Evolutionary conservation across 2,329 filamentous ascomycete species (phyloP), one percentile per base, ranked within the genome.

Genomic region (Parafenestella ontariensis): DNA sequence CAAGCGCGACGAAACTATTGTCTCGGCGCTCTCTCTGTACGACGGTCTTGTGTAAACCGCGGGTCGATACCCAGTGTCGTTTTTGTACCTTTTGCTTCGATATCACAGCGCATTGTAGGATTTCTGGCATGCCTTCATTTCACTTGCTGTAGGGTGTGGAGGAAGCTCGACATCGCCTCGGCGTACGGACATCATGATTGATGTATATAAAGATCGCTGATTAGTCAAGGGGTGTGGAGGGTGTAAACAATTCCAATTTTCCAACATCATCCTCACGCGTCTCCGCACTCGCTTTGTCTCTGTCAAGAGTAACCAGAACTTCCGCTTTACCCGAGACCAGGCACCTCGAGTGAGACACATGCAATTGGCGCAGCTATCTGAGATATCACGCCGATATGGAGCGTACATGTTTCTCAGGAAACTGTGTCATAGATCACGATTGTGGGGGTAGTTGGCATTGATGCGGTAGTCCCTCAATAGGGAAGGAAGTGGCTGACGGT

Each of bases 1-100:
- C 82, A 97, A 98, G 83, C 90, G 93, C 56, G 95, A 99, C 78
- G 94, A 98, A 82, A 99, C 95, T 9, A 99, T 99, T 73, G 95
- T 99, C 54, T 98, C 94, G 49, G 95, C 95, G 29, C 82, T 99
- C 72, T 97, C 93, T 53, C 83, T 99, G 62, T 99, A 99, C 72
- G 95, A 99, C 74, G 95, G 95, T 21, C 81, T 99, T 71, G 95
- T 99, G 75, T 97, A 81, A 59, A 46, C 49, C 49, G 48, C 31
- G 49, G 52, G 46, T 48, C 37, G 55, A 61, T 59, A 64, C 58
- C 58, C 56, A 54, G 56, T 66, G 64, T 66, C 59, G 46, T 70
- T 67, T 71, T 64, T 65, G 59, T 66, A 58, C 59, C 68, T 66
- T 67, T 63, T 70, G 57, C 56, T 65, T 73, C 71, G 73, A 73